phyloP scores from a whole-genome alignment of 257 asterid genomes.

The Nicotiana noctiflora region DNA sequence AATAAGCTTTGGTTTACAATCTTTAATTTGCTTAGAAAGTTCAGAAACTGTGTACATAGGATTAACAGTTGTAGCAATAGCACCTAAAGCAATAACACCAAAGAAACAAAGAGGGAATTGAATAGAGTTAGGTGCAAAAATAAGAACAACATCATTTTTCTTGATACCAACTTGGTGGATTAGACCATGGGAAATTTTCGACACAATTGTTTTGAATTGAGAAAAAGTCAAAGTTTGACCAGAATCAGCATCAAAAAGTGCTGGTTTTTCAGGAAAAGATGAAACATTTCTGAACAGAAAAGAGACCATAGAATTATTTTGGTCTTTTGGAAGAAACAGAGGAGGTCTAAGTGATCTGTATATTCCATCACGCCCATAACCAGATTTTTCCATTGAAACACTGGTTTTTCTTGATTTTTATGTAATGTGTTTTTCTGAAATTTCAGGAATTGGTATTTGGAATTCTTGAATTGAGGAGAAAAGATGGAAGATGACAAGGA shows the following conservation, averaged over 20 bases:
- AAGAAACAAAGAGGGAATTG: slow-evolving; percentile 59
- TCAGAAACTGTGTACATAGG: slow-evolving; percentile 64
- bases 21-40: slow-evolving; percentile 65
- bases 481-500: neutral
- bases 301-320: slow-evolving; percentile 52
- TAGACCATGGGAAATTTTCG: slow-evolving; percentile 49
- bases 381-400: slow-evolving; percentile 77
- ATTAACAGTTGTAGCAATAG: slow-evolving; percentile 78
- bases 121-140: slow-evolving; percentile 68
- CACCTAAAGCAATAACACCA: slow-evolving; percentile 58
- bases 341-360: slow-evolving; percentile 74
- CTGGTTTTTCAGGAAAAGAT: slow-evolving; percentile 56
- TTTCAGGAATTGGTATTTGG: neutral
- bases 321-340: slow-evolving; percentile 35
- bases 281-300: slow-evolving; percentile 71
- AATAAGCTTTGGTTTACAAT: slow-evolving; percentile 61
- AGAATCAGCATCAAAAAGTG: slow-evolving; percentile 47
- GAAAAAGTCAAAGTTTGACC: slow-evolving; percentile 42
- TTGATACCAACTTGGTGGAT: slow-evolving; percentile 51
- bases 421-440: neutral
- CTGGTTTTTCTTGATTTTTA: neutral
- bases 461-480: neutral
- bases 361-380: slow-evolving; percentile 84
- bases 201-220: slow-evolving; percentile 50
- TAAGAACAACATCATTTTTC: slow-evolving; percentile 64